Evolutionary conservation across 2,329 filamentous ascomycete genomes (phyloP).

Genomic region (Pyrenophora teres): DNA sequence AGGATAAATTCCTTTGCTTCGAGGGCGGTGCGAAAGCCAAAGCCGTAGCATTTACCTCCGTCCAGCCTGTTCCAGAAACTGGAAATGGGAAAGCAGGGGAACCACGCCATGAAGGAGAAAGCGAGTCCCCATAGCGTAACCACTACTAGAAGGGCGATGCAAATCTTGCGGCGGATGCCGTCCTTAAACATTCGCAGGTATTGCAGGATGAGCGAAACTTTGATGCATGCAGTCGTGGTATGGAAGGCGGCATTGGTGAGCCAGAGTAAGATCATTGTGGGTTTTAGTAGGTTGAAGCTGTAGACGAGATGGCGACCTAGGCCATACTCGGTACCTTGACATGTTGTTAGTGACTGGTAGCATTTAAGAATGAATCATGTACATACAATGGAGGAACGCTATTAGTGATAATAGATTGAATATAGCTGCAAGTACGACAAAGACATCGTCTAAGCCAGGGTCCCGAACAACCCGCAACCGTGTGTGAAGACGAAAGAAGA

Average conservation of each 20-base stretch:
- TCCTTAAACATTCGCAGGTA: conserved; percentile 40
- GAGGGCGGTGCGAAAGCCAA: conserved; percentile 19
- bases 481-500: conserved; percentile 34
- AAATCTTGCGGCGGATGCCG: conserved; percentile 23
- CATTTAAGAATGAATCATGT: no score
- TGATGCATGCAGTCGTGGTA: conserved; percentile 38
- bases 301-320: conserved; percentile 39
- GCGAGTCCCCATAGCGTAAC: conserved; percentile 34
- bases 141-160: conserved; percentile 18
- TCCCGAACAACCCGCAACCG: conserved; percentile 33
- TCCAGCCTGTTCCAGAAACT: conserved; percentile 22
- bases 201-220: conserved; percentile 42
- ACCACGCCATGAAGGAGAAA: conserved; percentile 38
- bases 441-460: conserved; percentile 43
- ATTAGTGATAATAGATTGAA: conserved; percentile 30
- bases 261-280: conserved; percentile 32
- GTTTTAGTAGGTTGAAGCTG: conserved; percentile 13
- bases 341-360: conserved; percentile 5
- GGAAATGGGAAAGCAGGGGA: conserved; percentile 36
- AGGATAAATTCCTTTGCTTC: conserved; percentile 26
- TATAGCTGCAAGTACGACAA: conserved; percentile 35
- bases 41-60: conserved; percentile 33
- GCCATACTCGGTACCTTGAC: conserved; percentile 30
- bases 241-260: conserved; percentile 34
- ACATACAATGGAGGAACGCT: conserved; percentile 27